These are phyloP conservation scores for Sphaerosporella brunnea DNA, from an alignment of 495 filamentous ascomycete genomes.

Conservation along the genomic window DNA sequence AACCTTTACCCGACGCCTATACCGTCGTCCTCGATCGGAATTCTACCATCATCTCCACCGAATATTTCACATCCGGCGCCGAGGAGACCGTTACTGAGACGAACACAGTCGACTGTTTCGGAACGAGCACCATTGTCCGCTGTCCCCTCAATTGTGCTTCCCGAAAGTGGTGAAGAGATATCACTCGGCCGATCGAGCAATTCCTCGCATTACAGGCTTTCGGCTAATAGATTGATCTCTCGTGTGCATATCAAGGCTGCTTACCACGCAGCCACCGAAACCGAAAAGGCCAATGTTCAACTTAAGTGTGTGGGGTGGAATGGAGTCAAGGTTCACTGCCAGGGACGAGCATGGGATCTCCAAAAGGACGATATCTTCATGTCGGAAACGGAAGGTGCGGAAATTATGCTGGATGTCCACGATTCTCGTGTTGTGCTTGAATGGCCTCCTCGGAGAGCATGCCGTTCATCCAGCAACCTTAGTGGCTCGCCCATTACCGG, in stretches of 20 bases:
- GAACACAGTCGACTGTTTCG: constrained; percentile 49
- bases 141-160: constrained; percentile 62
- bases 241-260: constrained; percentile 77
- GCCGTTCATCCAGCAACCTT: constrained; percentile 14
- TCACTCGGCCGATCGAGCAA: constrained; percentile 84
- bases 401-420: constrained; percentile 92
- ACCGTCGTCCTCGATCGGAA: constrained; percentile 81
- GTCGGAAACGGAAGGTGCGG: constrained; percentile 71
- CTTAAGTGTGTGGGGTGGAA: constrained; percentile 92
- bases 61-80: constrained; percentile 31
- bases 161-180: constrained; percentile 62
- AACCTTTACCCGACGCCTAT: constrained; percentile 67
- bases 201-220: constrained; percentile 79
- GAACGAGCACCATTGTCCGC: constrained; percentile 72
- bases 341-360: constrained; percentile 71
- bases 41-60: constrained; percentile 68
- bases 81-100: constrained; percentile 38
- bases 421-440: constrained; percentile 73
- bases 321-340: constrained; percentile 80
- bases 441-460: constrained; percentile 43
- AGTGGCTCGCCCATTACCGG: constrained; percentile 6
- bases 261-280: constrained; percentile 38
- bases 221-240: constrained; percentile 77
- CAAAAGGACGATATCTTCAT: constrained; percentile 76
- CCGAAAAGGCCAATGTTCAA: constrained; percentile 42